Base-by-base conservation (phyloP, 2,329 filamentous ascomycete species). In the Cladosporium sp. region DNA sequence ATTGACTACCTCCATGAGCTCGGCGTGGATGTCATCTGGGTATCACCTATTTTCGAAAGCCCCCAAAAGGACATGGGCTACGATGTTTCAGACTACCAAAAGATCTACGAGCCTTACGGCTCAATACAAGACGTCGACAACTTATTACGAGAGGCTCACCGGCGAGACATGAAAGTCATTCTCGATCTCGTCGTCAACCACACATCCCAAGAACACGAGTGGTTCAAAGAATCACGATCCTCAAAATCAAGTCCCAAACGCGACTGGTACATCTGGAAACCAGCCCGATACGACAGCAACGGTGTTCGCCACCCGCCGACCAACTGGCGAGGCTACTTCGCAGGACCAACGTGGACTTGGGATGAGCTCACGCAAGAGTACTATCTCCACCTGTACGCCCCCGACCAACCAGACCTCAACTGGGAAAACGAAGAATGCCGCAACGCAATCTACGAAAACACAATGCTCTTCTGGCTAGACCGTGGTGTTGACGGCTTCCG, bases 371-470 rank as follows among this genome's bases (percentile, higher is more conserved):
- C 90, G 0, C 82, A 84, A 64, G 90, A 93, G 78, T 93, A 92
- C 75, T 93, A 92, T 72, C 85, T 93, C 0, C 88, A 91, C 69
- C 83, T 95, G 12, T 96, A 92, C 76, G 88, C 89, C 10, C 85
- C 85, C 6, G 88, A 92, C 71, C 91, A 94, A 75, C 91, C 92
- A 0, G 92, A 95, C 71, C 82, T 95, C 18, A 95, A 95, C 78
- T 95, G 91, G 91, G 91, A 94, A 73, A 91, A 90, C 65, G 82
- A 84, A 0, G 86, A 85, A n/a, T 85, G 89, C 0, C 84, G 91
- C 12, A 79, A 85, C 55, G 90, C 90, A 1, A 89, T 94, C 18
- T 90, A 92, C 74, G 83, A 88, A 44, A 84, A 85, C n/a, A 66
- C 71, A 6, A 73, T 74, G 72, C 66, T 59, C 2, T 94, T 93